These are phyloP conservation scores for Boletus sp. DNA, from an alignment of 768 basidiomycete genomes.

Conservation along the genomic window DNA sequence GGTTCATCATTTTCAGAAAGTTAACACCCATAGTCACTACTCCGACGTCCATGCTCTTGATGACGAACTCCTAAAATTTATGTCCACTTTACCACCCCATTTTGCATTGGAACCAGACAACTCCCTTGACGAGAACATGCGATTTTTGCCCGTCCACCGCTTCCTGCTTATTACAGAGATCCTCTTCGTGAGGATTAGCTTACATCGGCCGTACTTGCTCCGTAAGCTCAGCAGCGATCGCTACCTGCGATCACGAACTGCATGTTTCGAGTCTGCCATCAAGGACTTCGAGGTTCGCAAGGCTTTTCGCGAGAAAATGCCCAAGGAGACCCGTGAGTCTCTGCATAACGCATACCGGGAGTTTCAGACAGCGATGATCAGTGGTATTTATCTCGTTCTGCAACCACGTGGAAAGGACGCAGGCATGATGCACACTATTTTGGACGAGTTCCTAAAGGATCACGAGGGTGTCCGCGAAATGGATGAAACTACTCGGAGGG, in stretches of 20 bases:
- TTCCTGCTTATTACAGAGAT: constrained; percentile 90
- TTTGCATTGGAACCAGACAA: constrained; percentile 74
- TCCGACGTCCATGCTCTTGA: constrained; percentile 79
- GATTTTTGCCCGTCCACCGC: constrained; percentile 76
- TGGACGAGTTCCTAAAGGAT: constrained; percentile 75
- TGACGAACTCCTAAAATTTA: constrained; percentile 77
- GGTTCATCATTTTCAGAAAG: constrained; percentile 90
- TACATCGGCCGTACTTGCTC: constrained; percentile 86
- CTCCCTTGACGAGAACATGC: constrained; percentile 62
- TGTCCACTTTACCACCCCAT: constrained; percentile 73
- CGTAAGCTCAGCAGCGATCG: constrained; percentile 72
- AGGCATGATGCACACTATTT: constrained; percentile 69
- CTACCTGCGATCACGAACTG: constrained; percentile 74
- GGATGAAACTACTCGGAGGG: constrained; percentile 79
- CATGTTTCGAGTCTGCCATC: constrained; percentile 89
- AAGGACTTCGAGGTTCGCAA: constrained; percentile 80
- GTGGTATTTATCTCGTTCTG: constrained; percentile 80
- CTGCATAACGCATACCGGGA: constrained; percentile 81
- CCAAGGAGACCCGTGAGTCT: constrained; percentile 63
- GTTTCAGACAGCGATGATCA: constrained; percentile 88
- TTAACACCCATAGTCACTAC: constrained; percentile 74
- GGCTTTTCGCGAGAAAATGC: constrained; percentile 57
- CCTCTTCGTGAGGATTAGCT: constrained; percentile 76
- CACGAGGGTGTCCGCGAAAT: constrained; percentile 51
- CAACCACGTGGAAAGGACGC: constrained; percentile 72